Conservation (phyloP, 192 early-diverging fungal genomes). For the Umbelopsis sp. region DNA sequence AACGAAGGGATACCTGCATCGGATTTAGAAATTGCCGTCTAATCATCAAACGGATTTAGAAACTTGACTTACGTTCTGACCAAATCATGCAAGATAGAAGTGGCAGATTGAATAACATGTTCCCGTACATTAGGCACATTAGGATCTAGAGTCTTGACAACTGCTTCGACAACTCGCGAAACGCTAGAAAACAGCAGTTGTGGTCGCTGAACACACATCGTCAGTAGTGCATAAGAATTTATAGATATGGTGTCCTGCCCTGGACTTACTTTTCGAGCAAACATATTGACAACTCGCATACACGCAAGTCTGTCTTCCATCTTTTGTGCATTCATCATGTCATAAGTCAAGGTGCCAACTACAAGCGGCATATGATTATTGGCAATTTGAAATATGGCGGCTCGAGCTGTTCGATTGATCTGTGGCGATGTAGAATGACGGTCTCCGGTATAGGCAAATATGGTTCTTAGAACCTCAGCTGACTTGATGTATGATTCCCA, state of each 20-base stretch:
- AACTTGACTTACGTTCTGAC: slow-evolving; percentile 57
- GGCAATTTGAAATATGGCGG: slow-evolving; percentile 76
- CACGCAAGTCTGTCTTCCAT: slow-evolving; percentile 57
- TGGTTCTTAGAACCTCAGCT: slow-evolving; percentile 56
- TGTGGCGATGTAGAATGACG: slow-evolving; percentile 32
- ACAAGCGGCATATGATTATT: slow-evolving; percentile 66
- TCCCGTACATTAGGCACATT: slow-evolving; percentile 76
- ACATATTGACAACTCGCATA: slow-evolving; percentile 71
- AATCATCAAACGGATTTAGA: neutral
- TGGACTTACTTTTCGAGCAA: slow-evolving; percentile 69
- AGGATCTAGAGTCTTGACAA: slow-evolving; percentile 84
- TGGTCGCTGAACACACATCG: slow-evolving; percentile 57
- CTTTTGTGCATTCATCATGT: slow-evolving; percentile 70
- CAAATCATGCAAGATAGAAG: slow-evolving; percentile 60
- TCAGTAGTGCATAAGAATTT: neutral
- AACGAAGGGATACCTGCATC: slow-evolving; percentile 62
- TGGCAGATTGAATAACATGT: slow-evolving; percentile 59
- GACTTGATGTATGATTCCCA: slow-evolving; percentile 83
- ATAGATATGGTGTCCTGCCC: neutral
- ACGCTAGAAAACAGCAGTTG: slow-evolving; percentile 64
- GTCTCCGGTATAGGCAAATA: slow-evolving; percentile 61
- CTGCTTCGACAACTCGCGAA: slow-evolving; percentile 67
- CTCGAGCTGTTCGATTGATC: slow-evolving; percentile 62
- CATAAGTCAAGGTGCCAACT: slow-evolving; percentile 72
- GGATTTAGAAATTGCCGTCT: slow-evolving; percentile 35